Conservation (phyloP, 805 yeast species). For the Zygoascus bituminiphila region DNA sequence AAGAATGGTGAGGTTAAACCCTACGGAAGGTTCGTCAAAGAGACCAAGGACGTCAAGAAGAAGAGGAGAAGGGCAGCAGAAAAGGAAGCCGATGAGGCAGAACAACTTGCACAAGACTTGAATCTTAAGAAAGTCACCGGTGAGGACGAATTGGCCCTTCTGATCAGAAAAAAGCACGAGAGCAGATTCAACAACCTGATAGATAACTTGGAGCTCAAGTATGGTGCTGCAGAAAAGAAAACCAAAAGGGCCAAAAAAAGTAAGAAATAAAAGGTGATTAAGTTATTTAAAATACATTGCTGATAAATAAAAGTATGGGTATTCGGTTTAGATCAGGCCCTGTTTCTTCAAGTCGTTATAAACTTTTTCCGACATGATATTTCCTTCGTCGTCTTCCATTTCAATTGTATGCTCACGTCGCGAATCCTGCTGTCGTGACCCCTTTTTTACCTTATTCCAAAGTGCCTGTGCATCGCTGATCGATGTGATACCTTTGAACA, state of each 20-base stretch:
- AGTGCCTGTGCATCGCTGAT: conserved; percentile 59
- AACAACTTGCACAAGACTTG: conserved; percentile 49
- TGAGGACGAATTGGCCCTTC: conserved; percentile 30
- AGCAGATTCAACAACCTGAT: conserved; percentile 24
- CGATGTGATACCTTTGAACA: conserved; percentile 55
- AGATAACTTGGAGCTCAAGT: conserved; percentile 29
- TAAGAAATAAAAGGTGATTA: no score
- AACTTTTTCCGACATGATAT: conserved; percentile 78
- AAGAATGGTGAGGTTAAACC: conserved; percentile 32
- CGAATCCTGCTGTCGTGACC: conserved; percentile 32
- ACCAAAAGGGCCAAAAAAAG: conserved; percentile 3
- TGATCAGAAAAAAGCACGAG: conserved; percentile 28
- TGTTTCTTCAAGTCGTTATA: conserved; percentile 81
- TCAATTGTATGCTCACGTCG: conserved; percentile 54
- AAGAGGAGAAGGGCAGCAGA: conserved; percentile 36
- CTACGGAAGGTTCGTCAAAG: conserved; percentile 39
- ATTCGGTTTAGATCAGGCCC: conserved; percentile 58
- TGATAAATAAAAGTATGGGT: not conserved
- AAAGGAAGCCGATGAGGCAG: conserved; percentile 41
- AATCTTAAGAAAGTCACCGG: conserved; percentile 27
- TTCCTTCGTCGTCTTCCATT: conserved; percentile 89
- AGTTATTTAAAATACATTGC: not conserved
- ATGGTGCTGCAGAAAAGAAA: conserved; percentile 14
- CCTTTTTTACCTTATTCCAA: conserved; percentile 40
- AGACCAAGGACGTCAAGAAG: conserved; percentile 41